Percentiles rank a stretch among this genome's conserved stretches.
phyloP scores from a whole-genome alignment of 2,329 filamentous ascomycete genomes.

The Fusarium sp. region DNA sequence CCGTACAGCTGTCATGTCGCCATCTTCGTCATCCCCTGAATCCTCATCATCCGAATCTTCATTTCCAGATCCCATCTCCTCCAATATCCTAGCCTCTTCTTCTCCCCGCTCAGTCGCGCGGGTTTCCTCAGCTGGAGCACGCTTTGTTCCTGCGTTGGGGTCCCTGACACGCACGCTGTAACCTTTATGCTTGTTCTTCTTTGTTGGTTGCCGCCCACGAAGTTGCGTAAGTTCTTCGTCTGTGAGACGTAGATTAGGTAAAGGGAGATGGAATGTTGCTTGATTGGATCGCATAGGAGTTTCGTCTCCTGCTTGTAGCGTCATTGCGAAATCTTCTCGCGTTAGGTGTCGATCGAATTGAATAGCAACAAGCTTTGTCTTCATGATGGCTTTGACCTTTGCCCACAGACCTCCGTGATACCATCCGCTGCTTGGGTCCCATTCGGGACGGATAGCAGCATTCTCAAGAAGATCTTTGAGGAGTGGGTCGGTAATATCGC shows the following conservation, averaged over 20 bases:
- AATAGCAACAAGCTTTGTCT: conserved; percentile 79
- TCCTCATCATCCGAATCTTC: conserved; percentile 43
- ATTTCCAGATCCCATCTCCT: conserved; percentile 38
- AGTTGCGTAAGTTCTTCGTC: conserved; percentile 48
- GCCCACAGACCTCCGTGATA: conserved; percentile 82
- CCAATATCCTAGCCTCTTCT: conserved; percentile 33
- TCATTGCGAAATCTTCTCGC: conserved; percentile 47
- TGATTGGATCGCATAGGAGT: conserved; percentile 45
- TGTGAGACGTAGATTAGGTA: conserved; percentile 48
- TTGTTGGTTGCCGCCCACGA: conserved; percentile 46
- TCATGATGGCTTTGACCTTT: conserved; percentile 88
- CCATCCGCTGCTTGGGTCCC: conserved; percentile 79
- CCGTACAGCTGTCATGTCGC: conserved; percentile 13
- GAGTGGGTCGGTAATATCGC: conserved; percentile 86
- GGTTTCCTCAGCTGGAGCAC: conserved; percentile 20
- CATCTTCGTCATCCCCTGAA: conserved; percentile 39
- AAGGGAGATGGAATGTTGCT: conserved; percentile 45
- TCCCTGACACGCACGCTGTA: conserved; percentile 47
- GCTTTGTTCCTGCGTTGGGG: conserved; percentile 28
- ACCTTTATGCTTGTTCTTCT: conserved; percentile 48
- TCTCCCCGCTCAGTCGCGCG: conserved; percentile 34
- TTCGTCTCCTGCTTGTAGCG: conserved; percentile 46
- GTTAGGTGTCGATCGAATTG: conserved; percentile 62
- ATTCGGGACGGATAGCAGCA: conserved; percentile 64
- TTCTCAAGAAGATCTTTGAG: conserved; percentile 72